Conservation (phyloP, 1,284 basidiomycete species). For the Ceratobasidium sp. region DNA sequence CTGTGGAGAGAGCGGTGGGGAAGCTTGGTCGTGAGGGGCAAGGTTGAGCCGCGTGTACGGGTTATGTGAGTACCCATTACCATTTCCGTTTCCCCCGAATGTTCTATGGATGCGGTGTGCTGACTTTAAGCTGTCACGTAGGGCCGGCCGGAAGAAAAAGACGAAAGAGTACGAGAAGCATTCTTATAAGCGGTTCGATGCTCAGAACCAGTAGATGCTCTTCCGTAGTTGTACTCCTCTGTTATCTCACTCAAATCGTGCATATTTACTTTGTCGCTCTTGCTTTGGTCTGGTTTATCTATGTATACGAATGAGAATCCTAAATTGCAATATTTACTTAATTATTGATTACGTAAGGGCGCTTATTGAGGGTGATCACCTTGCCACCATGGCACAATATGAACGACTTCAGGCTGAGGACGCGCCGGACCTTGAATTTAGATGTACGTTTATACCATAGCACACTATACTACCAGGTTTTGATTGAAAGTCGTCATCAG, state of each 20-base stretch:
- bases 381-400: slow-evolving; percentile 35
- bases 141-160: slow-evolving; percentile 69
- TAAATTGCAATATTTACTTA: background rate
- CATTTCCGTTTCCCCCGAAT: background rate
- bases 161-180: slow-evolving; percentile 89
- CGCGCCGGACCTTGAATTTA: slow-evolving; percentile 44
- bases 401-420: slow-evolving; percentile 29
- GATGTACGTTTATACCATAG: slow-evolving; percentile 34
- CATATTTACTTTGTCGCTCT: background rate
- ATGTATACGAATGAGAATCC: slow-evolving; percentile 6
- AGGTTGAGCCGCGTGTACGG: slow-evolving; percentile 78
- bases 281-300: slow-evolving; percentile 4
- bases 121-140: slow-evolving; percentile 51
- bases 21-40: slow-evolving; percentile 79
- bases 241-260: background rate
- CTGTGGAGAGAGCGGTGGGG: slow-evolving; percentile 90
- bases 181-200: slow-evolving; percentile 82
- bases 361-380: slow-evolving; percentile 18
- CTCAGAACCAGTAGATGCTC: slow-evolving; percentile 14
- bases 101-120: slow-evolving; percentile 30
- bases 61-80: slow-evolving; percentile 67
- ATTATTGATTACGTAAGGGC: slow-evolving; percentile 1
- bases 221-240: no score
- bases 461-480: background rate
- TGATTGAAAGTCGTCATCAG: slow-evolving; percentile 4